Conservation (phyloP, 2,329 filamentous ascomycete genomes). For the Fusarium verticillioides region DNA sequence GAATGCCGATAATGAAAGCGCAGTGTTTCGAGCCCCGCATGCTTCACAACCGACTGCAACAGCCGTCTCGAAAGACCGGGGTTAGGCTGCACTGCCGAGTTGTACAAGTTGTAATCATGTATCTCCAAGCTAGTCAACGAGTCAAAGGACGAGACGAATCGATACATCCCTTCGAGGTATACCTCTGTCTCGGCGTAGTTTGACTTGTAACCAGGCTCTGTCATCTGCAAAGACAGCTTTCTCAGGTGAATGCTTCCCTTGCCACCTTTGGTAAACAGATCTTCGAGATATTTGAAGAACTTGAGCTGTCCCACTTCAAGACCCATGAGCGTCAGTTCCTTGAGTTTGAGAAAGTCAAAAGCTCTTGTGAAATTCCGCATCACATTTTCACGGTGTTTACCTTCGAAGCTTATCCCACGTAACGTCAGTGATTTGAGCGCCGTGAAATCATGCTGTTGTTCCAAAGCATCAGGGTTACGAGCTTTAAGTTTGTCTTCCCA, state of each 20-base stretch:
- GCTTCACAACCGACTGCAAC: background rate
- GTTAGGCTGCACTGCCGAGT: rapidly evolving
- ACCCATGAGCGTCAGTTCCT: background rate
- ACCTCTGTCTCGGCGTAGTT: background rate
- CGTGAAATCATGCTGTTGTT: background rate
- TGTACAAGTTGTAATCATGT: background rate
- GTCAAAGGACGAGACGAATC: conserved; percentile 10
- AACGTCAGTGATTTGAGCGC: background rate
- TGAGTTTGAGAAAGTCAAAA: conserved; percentile 7
- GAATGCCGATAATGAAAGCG: background rate
- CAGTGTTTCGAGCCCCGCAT: background rate
- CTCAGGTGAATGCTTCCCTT: background rate
- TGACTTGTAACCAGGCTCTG: rapidly evolving
- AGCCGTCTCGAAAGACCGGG: background rate
- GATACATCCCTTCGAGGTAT: background rate
- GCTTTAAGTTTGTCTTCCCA: background rate
- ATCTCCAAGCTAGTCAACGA: background rate
- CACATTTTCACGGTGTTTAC: rapidly evolving
- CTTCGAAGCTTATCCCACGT: rapidly evolving
- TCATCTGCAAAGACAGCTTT: background rate
- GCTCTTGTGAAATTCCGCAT: background rate
- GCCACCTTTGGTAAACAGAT: background rate
- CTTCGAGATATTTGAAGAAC: background rate
- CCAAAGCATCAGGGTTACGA: background rate
- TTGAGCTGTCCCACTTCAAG: rapidly evolving